Conservation (phyloP, 345 rosid genomes). For the Hypericum perforatum region DNA sequence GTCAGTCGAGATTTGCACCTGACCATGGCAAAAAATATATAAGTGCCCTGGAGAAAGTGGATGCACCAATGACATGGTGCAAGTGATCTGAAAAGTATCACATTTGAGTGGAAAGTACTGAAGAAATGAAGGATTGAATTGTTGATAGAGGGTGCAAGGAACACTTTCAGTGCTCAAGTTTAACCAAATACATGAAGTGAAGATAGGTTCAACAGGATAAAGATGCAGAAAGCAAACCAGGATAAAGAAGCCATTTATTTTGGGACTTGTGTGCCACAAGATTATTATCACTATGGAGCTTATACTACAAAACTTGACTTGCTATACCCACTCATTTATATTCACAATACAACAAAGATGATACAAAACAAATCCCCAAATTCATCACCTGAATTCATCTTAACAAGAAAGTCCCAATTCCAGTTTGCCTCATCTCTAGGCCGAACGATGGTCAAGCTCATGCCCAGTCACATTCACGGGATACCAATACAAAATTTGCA, state of each 20-base stretch:
- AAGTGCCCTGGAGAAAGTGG: constrained; percentile 18
- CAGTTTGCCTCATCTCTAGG: constrained; percentile 16
- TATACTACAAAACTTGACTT: constrained; percentile 27
- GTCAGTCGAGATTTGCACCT: constrained; percentile 26
- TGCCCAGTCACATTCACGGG: constrained; percentile 15
- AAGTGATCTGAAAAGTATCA: too few relatives aligned
- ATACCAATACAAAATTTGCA: constrained; percentile 5
- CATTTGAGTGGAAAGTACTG: too few relatives aligned
- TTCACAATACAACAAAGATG: constrained; percentile 28
- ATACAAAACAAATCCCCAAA: constrained; percentile 28
- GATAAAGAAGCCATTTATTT: constrained; percentile 22
- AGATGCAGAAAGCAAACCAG: not conserved
- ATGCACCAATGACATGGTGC: too few relatives aligned
- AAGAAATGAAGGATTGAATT: too few relatives aligned
- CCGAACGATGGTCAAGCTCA: constrained; percentile 8
- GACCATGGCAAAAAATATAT: constrained; percentile 28
- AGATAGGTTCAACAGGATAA: not conserved
- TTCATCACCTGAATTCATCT: constrained; percentile 43
- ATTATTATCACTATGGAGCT: constrained; percentile 17
- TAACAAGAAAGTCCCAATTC: constrained; percentile 21
- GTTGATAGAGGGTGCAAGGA: too few relatives aligned
- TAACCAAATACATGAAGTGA: too few relatives aligned
- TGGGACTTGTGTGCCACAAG: constrained; percentile 14
- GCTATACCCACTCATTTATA: constrained; percentile 17
- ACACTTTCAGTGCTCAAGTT: too few relatives aligned